phyloP scores from a whole-genome alignment of 495 filamentous ascomycete species.

The Aspergillus diversus region DNA sequence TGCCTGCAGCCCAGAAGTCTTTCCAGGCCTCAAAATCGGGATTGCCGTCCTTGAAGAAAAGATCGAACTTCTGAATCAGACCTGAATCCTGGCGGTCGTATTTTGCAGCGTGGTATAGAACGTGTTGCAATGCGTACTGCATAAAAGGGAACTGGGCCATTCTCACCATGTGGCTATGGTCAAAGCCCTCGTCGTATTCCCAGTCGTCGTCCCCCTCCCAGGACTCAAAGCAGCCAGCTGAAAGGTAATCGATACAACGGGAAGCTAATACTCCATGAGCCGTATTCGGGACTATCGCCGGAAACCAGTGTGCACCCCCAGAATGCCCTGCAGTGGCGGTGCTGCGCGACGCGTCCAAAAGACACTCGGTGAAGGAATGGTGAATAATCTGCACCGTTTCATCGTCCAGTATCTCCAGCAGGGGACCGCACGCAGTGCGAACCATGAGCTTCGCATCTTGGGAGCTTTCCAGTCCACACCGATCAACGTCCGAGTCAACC shows the following conservation, averaged over 20 bases:
- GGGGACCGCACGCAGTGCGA: no score
- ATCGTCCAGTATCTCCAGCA: no score
- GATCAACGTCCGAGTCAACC: no score
- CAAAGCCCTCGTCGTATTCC: neutral
- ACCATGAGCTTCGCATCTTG: no score
- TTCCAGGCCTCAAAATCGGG: slow-evolving; percentile 10
- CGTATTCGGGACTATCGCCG: no score
- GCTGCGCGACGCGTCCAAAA: no score
- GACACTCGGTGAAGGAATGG: no score
- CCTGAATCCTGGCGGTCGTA: neutral
- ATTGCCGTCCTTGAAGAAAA: slow-evolving; percentile 18
- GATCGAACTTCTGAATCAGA: slow-evolving; percentile 16
- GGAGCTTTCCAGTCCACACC: no score
- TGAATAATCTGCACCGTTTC: no score
- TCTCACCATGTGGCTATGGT: neutral
- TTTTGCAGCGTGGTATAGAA: slow-evolving; percentile 28
- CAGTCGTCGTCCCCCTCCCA: neutral
- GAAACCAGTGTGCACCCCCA: no score
- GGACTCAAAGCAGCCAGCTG: neutral
- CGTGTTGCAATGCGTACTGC: slow-evolving; percentile 33
- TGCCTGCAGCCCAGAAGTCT: neutral
- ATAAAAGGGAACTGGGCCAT: slow-evolving; percentile 28
- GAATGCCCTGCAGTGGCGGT: no score
- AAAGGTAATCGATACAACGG: neutral
- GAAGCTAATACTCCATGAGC: no score